Evolutionary conservation across 257 asterid genomes (phyloP), one percentile per base, ranked within the genome.

Genomic region (Solanum virginianum): DNA sequence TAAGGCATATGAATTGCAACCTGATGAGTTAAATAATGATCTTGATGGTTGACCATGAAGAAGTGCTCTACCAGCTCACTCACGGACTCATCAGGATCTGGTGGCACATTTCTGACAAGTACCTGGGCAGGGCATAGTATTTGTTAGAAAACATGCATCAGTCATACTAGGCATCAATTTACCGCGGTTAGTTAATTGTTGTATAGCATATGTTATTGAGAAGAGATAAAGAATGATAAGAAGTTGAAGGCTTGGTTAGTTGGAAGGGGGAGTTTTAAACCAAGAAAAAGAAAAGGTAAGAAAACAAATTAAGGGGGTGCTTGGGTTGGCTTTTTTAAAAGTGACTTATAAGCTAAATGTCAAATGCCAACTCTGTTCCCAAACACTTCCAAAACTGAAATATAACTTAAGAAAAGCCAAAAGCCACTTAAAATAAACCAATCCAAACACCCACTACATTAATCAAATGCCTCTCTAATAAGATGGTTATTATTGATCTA

Each of bases 31-130:
- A 93, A 91, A 89, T 93, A 96, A 72, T 93, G 89, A 90, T 96
- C 93, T 49, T 96, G 94, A 90, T 96, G 98, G 93, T 96, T 94
- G 92, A 96, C 98, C 95, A 96, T 89, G 90, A 96, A 96, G 89
- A 94, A 96, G 82, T 96, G 98, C 89, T 93, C 97, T 88, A 94
- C 99, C 20, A 92, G 91, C 86, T 96, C 98, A 71, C 89, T 65
- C 84, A 96, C 98, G 24, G 98, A 86, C 89, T 96, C 98, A 90
- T 96, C 99, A 32, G 92, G 81, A 75, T 96, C 99, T 56, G 98
- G 95, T 26, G 99, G 99, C 85, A 96, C 97, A 87, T 96, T 96
- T 86, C 91, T 90, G 24, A 94, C 97, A 45, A 96, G 96, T 83
- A 96, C 99, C 98, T 96, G 88, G 53, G 82, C 47, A 77, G 26